Evolutionary conservation across 768 basidiomycete genomes (phyloP).

Genomic region (Amanita pseudoporphyria): DNA sequence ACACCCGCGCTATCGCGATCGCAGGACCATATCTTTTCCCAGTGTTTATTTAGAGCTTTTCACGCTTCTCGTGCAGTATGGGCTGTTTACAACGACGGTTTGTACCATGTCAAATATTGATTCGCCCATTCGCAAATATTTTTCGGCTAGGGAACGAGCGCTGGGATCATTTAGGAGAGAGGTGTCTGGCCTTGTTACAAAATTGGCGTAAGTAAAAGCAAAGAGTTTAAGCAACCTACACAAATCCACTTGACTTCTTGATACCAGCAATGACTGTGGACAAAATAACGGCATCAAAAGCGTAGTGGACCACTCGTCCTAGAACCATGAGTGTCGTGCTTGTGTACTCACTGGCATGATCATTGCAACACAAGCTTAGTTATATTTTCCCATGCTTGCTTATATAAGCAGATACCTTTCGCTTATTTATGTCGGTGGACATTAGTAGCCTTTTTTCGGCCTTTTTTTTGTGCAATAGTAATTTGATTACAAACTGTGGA

Average conservation of each 20-base stretch:
- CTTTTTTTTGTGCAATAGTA: conserved; percentile 8
- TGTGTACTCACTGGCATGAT: too few relatives aligned
- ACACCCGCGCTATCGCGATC: not conserved
- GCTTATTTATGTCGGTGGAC: too few relatives aligned
- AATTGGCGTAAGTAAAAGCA: conserved; percentile 4
- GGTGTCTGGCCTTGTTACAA: conserved; percentile 49
- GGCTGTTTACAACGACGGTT: conserved; percentile 76
- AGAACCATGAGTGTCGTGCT: conserved; percentile 32
- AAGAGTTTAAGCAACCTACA: conserved; percentile 42
- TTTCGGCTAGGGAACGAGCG: conserved; percentile 64
- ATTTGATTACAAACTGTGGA: not conserved
- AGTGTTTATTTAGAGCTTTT: conserved; percentile 4
- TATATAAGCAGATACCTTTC: too few relatives aligned
- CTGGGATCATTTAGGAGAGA: conserved; percentile 69
- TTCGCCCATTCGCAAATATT: conserved; percentile 82
- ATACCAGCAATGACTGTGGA: conserved; percentile 91
- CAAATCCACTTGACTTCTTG: conserved; percentile 80
- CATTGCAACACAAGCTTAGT: too few relatives aligned
- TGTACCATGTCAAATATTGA: conserved; percentile 81
- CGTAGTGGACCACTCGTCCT: conserved; percentile 75
- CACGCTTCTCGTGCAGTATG: conserved; percentile 63
- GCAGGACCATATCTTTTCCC: not conserved
- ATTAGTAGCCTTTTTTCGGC: too few relatives aligned
- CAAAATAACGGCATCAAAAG: conserved; percentile 74
- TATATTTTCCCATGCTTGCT: too few relatives aligned